Evolutionary conservation across 139 green algal genomes (phyloP).

Genomic region (Pleodorina starrii): DNA sequence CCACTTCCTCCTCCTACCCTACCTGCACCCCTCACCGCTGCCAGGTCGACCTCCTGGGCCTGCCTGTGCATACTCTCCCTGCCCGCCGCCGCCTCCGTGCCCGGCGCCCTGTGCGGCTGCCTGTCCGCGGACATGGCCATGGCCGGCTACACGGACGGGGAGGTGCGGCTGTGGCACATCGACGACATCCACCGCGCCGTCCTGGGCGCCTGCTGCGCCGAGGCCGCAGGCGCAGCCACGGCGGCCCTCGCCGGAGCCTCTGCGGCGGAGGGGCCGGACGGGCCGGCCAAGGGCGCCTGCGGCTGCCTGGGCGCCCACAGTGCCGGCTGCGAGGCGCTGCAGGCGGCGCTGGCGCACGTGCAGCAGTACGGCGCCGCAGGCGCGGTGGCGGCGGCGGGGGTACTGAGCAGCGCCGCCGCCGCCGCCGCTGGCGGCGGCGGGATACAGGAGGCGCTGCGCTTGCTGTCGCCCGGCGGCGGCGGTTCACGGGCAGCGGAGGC

Average conservation of each 20-base stretch:
- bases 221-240: neutral
- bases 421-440: neutral
- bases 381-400: neutral
- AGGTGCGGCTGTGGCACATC: slow-evolving; percentile 63
- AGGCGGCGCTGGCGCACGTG: slow-evolving; percentile 20
- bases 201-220: slow-evolving; percentile 22
- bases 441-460: neutral
- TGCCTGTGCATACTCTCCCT: slow-evolving; percentile 55
- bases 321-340: neutral
- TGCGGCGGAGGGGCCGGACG: slow-evolving; percentile 17
- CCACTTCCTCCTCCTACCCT: no score
- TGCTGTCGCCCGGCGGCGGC: slow-evolving; percentile 24
- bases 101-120: slow-evolving; percentile 45
- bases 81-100: slow-evolving; percentile 24
- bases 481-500: no score
- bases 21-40: no score
- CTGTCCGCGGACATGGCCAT: slow-evolving; percentile 42
- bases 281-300: neutral
- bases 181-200: slow-evolving; percentile 48
- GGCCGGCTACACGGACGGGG: slow-evolving; percentile 55
- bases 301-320: slow-evolving; percentile 8
- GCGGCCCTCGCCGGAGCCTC: neutral
- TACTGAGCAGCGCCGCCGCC: neutral
- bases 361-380: slow-evolving; percentile 24
- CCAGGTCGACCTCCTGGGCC: slow-evolving; percentile 49